Percentiles rank a stretch among this genome's conserved stretches.
Evolutionary conservation across 2,329 filamentous ascomycete genomes (phyloP).

Genomic region (Aspergillus tanneri): DNA sequence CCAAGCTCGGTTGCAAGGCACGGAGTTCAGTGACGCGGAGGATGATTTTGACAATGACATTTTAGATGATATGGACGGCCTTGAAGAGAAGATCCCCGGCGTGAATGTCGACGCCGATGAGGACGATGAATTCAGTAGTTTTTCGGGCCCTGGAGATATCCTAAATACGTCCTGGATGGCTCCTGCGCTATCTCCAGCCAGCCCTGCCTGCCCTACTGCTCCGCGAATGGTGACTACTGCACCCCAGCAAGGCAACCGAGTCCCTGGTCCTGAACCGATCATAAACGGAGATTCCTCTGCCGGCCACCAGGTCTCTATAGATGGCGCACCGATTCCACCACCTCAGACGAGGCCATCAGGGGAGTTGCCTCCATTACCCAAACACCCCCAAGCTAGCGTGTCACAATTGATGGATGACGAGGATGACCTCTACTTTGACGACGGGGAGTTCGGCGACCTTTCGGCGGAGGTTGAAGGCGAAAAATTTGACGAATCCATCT

Average conservation of each 20-base stretch:
- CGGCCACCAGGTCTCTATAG: neutral
- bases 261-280: neutral
- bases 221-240: conserved; percentile 14
- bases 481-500: conserved; percentile 49
- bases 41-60: conserved; percentile 48
- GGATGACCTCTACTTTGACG: conserved; percentile 50
- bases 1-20: conserved; percentile 29
- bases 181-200: conserved; percentile 39
- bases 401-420: conserved; percentile 18
- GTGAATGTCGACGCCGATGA: conserved; percentile 49
- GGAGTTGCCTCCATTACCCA: neutral
- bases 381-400: neutral
- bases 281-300: neutral
- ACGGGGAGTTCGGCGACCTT: conserved; percentile 47
- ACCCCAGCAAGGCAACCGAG: neutral
- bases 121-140: conserved; percentile 35
- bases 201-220: conserved; percentile 29
- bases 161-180: conserved; percentile 34
- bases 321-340: neutral
- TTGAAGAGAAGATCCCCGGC: conserved; percentile 51
- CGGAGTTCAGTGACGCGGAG: conserved; percentile 42
- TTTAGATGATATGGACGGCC: conserved; percentile 43
- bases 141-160: conserved; percentile 26
- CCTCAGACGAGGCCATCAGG: neutral
- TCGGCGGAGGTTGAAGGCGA: conserved; percentile 31